Evolutionary conservation across 768 basidiomycete genomes (phyloP).

Genomic region (Agaricus subrufescens): DNA sequence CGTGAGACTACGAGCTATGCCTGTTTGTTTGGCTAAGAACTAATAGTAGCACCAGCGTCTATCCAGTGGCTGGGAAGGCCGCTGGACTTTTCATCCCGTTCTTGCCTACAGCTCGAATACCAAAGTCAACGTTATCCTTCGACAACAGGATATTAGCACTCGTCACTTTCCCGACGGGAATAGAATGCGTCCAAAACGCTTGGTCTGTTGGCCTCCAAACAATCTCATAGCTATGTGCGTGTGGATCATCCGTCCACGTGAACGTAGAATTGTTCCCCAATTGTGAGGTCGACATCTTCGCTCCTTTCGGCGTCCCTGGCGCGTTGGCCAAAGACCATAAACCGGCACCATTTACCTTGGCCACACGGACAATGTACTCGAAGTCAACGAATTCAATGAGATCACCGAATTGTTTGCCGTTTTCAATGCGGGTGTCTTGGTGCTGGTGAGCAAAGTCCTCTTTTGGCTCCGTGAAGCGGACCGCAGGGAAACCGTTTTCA

Average conservation of each 20-base stretch:
- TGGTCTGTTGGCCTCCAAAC: constrained; percentile 46
- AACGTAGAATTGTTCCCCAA: constrained; percentile 54
- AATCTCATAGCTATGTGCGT: constrained; percentile 42
- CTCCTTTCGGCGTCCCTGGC: constrained; percentile 47
- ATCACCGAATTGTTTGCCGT: constrained; percentile 54
- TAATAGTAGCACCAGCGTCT: constrained; percentile 1
- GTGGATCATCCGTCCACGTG: constrained; percentile 35
- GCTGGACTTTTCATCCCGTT: constrained; percentile 53
- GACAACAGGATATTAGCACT: constrained; percentile 36
- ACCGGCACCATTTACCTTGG: constrained; percentile 45
- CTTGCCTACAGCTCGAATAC: constrained; percentile 43
- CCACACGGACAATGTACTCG: constrained; percentile 46
- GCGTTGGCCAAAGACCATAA: constrained; percentile 54
- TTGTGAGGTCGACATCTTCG: constrained; percentile 39
- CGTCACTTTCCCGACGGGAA: constrained; percentile 41
- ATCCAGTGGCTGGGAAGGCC: constrained; percentile 27
- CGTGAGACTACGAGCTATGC: not conserved
- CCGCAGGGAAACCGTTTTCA: constrained; percentile 43
- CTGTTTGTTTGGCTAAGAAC: not conserved
- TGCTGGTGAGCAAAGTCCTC: constrained; percentile 58
- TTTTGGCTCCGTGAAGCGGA: constrained; percentile 52
- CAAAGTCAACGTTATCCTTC: constrained; percentile 50
- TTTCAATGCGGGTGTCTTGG: constrained; percentile 46
- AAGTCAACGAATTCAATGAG: constrained; percentile 50
- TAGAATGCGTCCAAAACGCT: constrained; percentile 43